Conservation (phyloP, 2,329 filamentous ascomycete genomes). For the Trichoderma sp. region DNA sequence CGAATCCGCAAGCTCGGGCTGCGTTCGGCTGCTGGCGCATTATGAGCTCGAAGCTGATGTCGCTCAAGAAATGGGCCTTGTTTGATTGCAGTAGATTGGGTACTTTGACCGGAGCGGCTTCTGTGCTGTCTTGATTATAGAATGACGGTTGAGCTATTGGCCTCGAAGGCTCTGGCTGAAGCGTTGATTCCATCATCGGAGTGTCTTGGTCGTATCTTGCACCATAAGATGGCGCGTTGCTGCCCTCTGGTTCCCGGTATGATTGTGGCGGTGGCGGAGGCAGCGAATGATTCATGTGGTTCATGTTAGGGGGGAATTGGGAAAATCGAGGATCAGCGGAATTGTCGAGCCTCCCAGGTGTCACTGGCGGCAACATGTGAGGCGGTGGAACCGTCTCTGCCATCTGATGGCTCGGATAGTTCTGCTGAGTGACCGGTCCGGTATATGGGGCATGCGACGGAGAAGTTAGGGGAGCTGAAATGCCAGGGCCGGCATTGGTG, state of each 20-base stretch:
- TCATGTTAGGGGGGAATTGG: neutral
- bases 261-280: conserved; percentile 1
- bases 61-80: conserved; percentile 31
- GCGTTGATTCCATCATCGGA: neutral
- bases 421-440: neutral
- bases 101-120: conserved; percentile 27
- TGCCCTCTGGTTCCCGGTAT: conserved; percentile 1
- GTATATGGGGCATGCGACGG: neutral
- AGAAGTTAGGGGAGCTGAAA: conserved; percentile 11
- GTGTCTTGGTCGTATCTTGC: conserved; percentile 3
- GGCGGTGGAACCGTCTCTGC: conserved; percentile 4
- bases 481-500: neutral
- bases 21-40: conserved; percentile 79
- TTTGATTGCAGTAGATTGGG: conserved; percentile 37
- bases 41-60: conserved; percentile 39
- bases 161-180: conserved; percentile 13
- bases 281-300: conserved; percentile 12
- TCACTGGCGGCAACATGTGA: conserved; percentile 6
- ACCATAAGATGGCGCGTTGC: neutral
- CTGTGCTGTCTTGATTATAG: neutral
- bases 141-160: neutral
- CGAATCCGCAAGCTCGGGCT: conserved; percentile 80
- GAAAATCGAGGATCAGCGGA: neutral
- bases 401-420: conserved; percentile 4
- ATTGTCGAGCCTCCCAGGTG: neutral